phyloP scores from a whole-genome alignment of 2,329 filamentous ascomycete genomes.

The Colletotrichum liaoningense region DNA sequence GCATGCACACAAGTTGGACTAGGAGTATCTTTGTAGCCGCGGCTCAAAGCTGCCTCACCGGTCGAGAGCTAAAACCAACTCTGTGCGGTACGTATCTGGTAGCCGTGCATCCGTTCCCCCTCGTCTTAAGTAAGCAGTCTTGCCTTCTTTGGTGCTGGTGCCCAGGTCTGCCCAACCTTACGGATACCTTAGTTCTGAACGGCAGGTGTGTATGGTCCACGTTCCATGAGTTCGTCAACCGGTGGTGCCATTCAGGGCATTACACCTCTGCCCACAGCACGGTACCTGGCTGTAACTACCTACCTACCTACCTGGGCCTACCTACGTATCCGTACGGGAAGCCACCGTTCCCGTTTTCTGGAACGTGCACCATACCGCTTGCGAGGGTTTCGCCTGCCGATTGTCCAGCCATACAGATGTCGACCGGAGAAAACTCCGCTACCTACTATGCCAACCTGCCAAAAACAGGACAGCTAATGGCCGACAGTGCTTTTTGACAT shows the following conservation, averaged over 20 bases:
- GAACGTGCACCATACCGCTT: constrained; percentile 4
- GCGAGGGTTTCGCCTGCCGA: neutral
- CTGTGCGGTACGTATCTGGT: neutral
- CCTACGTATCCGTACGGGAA: neutral
- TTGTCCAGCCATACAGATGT: neutral
- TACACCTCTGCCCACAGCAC: neutral
- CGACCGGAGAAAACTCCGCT: constrained; percentile 26
- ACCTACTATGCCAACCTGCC: neutral
- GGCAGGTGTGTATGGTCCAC: neutral
- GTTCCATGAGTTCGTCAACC: constrained; percentile 13
- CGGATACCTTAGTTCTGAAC: neutral
- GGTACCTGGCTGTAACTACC: neutral
- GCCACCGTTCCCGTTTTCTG: neutral
- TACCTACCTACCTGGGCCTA: neutral
- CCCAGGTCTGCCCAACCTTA: neutral
- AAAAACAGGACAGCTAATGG: neutral
- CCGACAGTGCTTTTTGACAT: neutral
- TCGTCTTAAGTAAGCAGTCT: neutral
- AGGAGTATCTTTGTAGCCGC: neutral
- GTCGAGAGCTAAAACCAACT: neutral
- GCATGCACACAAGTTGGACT: neutral
- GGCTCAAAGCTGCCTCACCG: neutral
- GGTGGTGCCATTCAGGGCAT: constrained; percentile 1
- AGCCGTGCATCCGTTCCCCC: neutral
- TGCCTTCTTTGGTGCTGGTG: neutral